Base-by-base conservation (phyloP, 2,329 filamentous ascomycete genomes). In the Elsinoe batatas region DNA sequence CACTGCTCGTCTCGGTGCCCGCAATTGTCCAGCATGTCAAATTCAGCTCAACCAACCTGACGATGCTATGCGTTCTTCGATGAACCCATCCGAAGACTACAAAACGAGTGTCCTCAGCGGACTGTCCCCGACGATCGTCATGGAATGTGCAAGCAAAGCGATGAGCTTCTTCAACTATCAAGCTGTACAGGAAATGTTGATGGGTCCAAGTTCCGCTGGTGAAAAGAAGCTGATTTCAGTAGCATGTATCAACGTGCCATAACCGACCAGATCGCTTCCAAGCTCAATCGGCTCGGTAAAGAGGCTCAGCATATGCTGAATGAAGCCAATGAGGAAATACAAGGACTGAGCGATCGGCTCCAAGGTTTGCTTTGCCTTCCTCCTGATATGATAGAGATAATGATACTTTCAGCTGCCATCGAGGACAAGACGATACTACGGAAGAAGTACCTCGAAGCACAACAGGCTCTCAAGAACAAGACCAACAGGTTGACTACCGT, bases 141-240 rank as follows among this genome's bases (percentile, higher is more conserved):
- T 95, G 79, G 91, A 95, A 63, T 94, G 89, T 69, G 86, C 88
- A 18, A 83, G 85, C 4, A 79, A 87, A 61, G 89, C 85, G 1
- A 70, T 95, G 60, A 81, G 79, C 32, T 95, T 95, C 66, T 95
- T 89, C 85, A 84, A 82, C 30, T 95, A 95, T 64, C 90, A 95
- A 67, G 83, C 84, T 17, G 83, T 83, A 2, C 87, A 93, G 64
- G 87, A 95, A 69, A 86, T 94, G 86, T 89, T 64, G 60, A 76
- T 67, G 6, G 11, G 5, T 7, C 15, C 10, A n/a, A 35, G 2
- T 1, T 5, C 2, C 10, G n/a, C 32, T 15, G 22, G 13, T 36
- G 40, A 18, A 10, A n/a, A 5, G 3, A 18, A 3, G 6, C 53
- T 58, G 35, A 57, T 40, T 13, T 17, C 8, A 35, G 18, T 58